phyloP scores from a whole-genome alignment of 768 basidiomycete species.

The Epithele typhae region DNA sequence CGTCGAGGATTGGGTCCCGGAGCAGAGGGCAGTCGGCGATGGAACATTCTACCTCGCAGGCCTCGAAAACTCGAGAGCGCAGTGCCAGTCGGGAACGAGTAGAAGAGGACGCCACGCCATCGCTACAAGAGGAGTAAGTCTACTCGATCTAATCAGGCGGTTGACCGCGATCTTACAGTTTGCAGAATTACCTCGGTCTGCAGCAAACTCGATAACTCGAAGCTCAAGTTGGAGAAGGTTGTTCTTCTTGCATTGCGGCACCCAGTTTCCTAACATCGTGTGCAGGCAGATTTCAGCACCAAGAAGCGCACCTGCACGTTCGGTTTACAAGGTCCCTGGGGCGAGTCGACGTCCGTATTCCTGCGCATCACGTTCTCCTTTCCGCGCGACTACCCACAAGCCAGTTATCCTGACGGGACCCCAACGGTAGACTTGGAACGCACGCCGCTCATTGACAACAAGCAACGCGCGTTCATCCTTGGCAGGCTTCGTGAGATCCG shows the following conservation, averaged over 20 bases:
- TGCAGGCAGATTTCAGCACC: slow-evolving; percentile 53
- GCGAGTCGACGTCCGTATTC: slow-evolving; percentile 78
- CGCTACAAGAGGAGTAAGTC: slow-evolving; percentile 71
- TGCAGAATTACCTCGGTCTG: slow-evolving; percentile 69
- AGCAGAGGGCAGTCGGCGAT: slow-evolving; percentile 33
- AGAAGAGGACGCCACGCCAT: slow-evolving; percentile 39
- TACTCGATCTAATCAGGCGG: neutral
- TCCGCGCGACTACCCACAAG: slow-evolving; percentile 75
- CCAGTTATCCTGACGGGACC: slow-evolving; percentile 54
- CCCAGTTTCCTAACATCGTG: neutral
- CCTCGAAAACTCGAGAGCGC: slow-evolving; percentile 4
- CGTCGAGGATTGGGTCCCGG: slow-evolving; percentile 43
- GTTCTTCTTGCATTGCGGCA: neutral
- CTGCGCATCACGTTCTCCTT: slow-evolving; percentile 88
- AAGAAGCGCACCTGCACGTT: slow-evolving; percentile 81
- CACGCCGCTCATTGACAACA: slow-evolving; percentile 73
- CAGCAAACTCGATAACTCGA: slow-evolving; percentile 79
- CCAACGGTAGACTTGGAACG: slow-evolving; percentile 81
- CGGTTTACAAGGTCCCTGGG: slow-evolving; percentile 88
- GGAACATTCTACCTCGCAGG: slow-evolving; percentile 14
- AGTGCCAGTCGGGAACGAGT: slow-evolving; percentile 44
- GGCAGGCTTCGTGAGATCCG: slow-evolving; percentile 70
- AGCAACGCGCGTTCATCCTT: slow-evolving; percentile 74
- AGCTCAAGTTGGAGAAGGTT: neutral
- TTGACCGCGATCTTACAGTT: neutral